Conservation (phyloP, 768 basidiomycete genomes). For the Termitomyces sp. region DNA sequence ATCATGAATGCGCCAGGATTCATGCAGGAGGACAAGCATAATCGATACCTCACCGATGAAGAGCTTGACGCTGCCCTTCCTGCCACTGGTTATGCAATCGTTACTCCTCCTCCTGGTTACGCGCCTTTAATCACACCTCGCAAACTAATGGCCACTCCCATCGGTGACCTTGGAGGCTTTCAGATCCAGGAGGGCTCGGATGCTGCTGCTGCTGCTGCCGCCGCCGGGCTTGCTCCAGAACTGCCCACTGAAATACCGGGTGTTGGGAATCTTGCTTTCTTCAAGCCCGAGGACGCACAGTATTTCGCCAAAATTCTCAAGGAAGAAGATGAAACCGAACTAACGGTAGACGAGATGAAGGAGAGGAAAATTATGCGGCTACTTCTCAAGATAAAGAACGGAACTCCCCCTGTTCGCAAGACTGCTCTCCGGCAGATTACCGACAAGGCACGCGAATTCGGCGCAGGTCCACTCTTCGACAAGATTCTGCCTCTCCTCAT, state of each 20-base stretch:
- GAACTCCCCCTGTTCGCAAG: constrained; percentile 96
- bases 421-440: constrained; percentile 97
- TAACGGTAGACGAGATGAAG: constrained; percentile 97
- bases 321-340: constrained; percentile 90
- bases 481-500: constrained; percentile 97
- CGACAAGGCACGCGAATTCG: constrained; percentile 98
- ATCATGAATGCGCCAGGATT: constrained; percentile 86
- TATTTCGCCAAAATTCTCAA: constrained; percentile 96
- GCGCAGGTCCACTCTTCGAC: constrained; percentile 96
- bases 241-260: constrained; percentile 97
- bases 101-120: constrained; percentile 93
- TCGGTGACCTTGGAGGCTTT: constrained; percentile 74
- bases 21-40: constrained; percentile 93
- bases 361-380: constrained; percentile 99
- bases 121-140: constrained; percentile 66
- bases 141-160: constrained; percentile 51
- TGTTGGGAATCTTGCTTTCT: constrained; percentile 94
- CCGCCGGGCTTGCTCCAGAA: constrained; percentile 88
- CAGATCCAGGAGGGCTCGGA: constrained; percentile 96
- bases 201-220: constrained; percentile 80
- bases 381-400: constrained; percentile 98
- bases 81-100: constrained; percentile 79
- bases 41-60: constrained; percentile 92
- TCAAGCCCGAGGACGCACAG: constrained; percentile 96
- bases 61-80: constrained; percentile 92